Evolutionary conservation across 1,284 basidiomycete genomes (phyloP), one percentile per base, ranked within the genome.

Genomic region (Melampsora larici-populina): DNA sequence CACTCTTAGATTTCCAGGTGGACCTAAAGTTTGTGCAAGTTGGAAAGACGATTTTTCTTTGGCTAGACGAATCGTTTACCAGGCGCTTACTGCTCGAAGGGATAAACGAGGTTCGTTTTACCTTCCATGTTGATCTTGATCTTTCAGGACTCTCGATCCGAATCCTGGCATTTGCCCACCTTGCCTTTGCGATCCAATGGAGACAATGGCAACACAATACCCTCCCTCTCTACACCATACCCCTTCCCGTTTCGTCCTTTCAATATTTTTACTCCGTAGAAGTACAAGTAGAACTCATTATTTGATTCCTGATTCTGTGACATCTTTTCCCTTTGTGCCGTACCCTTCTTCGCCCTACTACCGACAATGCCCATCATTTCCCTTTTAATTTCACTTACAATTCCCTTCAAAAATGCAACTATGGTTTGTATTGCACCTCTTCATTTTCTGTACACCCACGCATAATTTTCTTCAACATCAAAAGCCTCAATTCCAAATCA

Each of bases 31-130:
- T 21, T 43, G 64, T n/a, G 36, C 48, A 18, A 49, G 63, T 8
- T 75, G 73, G 73, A n/a, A 49, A 24, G 49, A 43, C 21, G 73
- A 75, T 33, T 58, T 75, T 36, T 58, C 58, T 62, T 26, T 36
- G 15, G 73, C 73, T 18, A 43, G 73, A 7, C 63, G 66, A 67
- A 63, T 49, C 18, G 65, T 75, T 31, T 75, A 43, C 49, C 55
- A 68, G 49, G 73, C 65, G 5, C 73, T 75, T 43, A 29, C 33
- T 26, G n/a, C 21, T 55, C 63, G 46, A 5, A 36, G 48, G 66
- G 46, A 63, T 58, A 67, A 68, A 66, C 29, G 73, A 68, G 73
- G 73, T 68, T 43, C 66, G 73, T 67, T 9, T 49, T 26, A 64
- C 48, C 40, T 60, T 66, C 60, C 71, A 15, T 65, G 49, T 33